Evolutionary conservation across 176 grass and related monocot genomes (phyloP), one percentile per base, ranked within the genome.

Genomic region (Pontederia paniculata): DNA sequence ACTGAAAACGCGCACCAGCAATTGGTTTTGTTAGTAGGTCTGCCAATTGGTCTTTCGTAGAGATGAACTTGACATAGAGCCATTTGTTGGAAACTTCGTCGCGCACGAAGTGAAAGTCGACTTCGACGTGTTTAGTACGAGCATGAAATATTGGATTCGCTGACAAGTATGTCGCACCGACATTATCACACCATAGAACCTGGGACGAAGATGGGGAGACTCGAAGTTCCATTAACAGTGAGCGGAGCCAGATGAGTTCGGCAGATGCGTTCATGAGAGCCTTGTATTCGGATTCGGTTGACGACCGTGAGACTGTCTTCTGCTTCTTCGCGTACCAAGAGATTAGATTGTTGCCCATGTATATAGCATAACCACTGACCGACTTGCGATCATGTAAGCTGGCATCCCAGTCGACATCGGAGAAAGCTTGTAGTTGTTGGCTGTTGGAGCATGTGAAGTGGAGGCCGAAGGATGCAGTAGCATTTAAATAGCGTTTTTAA

Each of bases 211-310:
- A n/a, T 13, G 12, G 1, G 4, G 17, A 14, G 9, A 49, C 1
- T 2, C 22, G 0, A 0, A 71, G 25, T 22, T 71, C 68, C 1
- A 0, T 0, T 0, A 73, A 14, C 0, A 73, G 1, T 1, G 10
- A 14, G 4, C 45, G 13, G 3, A 73, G 0, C 70, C 58, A 73
- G 1, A 42, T 15, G 0, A 45, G 0, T 44, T 73, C 48, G 0
- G 16, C 8, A 0, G 20, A 15, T 0, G 58, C 9, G 6, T 22
- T n/a, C 0, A 47, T 47, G 0, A 73, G 4, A 1, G 25, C 42
- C 0, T 23, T 21, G 14, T 73, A 73, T 65, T 73, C 70, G 0
- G 70, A 55, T 20, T 73, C 69, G 0, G 69, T 58, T 9, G 41
- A 46, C 3, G 69, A 73, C 0, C 44, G 6, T n/a, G 58, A 9